Evolutionary conservation across 345 rosid species (phyloP).

Genomic region (Lagerstroemia speciosa): DNA sequence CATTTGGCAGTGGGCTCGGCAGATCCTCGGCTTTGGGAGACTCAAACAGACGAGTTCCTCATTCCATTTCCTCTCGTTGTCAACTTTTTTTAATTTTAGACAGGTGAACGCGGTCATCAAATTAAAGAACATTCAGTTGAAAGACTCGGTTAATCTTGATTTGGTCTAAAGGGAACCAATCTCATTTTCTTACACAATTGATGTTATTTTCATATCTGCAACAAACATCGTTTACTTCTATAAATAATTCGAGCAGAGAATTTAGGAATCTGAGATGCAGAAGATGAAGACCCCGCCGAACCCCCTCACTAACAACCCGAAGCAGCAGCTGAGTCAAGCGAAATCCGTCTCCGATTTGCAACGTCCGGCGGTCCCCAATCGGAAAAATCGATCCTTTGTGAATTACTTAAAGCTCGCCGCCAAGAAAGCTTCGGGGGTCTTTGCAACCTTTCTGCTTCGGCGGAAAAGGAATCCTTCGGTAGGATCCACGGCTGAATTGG

Average conservation of each 20-base stretch:
- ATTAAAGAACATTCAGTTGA: no score
- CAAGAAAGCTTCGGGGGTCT: conserved; percentile 35
- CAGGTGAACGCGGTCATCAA: not conserved
- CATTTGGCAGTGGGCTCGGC: not conserved
- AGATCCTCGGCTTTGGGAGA: not conserved
- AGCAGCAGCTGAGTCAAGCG: not conserved
- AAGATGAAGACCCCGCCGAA: not conserved
- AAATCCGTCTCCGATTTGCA: not conserved
- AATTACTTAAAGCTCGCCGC: conserved; percentile 18
- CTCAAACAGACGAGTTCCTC: not conserved
- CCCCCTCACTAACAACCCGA: conserved; percentile 1
- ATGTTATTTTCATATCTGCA: not conserved
- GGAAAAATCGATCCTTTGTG: conserved; percentile 2
- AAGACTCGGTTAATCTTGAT: not conserved
- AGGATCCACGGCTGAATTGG: conserved; percentile 3
- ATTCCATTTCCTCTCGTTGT: not conserved
- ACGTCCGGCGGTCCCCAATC: not conserved
- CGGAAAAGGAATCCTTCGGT: conserved; percentile 14
- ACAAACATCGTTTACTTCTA: not conserved
- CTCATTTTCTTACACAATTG: no score
- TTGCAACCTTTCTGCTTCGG: conserved; percentile 24
- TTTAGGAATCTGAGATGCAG: not conserved
- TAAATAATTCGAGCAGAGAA: not conserved
- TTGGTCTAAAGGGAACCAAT: not conserved
- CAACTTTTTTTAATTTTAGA: not conserved